Conservation (phyloP, 257 asterid genomes). For the Eustoma russellianum region DNA sequence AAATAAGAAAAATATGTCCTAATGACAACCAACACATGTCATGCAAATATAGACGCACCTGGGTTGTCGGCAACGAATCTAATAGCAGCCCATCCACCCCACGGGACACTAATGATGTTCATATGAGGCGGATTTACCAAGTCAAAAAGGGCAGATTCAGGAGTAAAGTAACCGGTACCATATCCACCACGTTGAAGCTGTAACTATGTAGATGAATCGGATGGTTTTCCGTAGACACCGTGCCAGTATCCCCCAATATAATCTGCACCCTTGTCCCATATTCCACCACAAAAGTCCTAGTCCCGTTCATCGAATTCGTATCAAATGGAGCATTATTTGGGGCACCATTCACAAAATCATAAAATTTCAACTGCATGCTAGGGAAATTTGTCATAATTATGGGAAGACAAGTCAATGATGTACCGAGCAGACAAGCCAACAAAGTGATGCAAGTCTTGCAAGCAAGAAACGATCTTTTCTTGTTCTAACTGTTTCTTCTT, state of each 20-base stretch:
- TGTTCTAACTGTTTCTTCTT: too few relatives aligned
- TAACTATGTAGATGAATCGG: conserved; percentile 61
- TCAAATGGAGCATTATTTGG: conserved; percentile 43
- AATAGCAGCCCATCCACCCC: conserved; percentile 62
- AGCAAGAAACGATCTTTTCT: too few relatives aligned
- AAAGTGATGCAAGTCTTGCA: too few relatives aligned
- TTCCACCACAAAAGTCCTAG: conserved; percentile 41
- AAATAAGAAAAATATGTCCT: too few relatives aligned
- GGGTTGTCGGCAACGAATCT: conserved; percentile 58
- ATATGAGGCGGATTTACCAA: conserved; percentile 52
- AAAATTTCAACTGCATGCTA: conserved; percentile 28
- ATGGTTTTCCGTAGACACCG: conserved; percentile 49
- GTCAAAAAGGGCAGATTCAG: conserved; percentile 32
- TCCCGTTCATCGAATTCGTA: conserved; percentile 36
- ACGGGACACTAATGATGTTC: conserved; percentile 64
- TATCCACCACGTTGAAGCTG: conserved; percentile 56
- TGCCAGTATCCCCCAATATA: conserved; percentile 49
- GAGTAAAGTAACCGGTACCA: conserved; percentile 44
- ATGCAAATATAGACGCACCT: conserved; percentile 31
- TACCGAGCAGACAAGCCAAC: too few relatives aligned
- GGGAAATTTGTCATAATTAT: conserved; percentile 43
- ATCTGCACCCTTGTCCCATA: conserved; percentile 49
- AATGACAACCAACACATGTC: too few relatives aligned
- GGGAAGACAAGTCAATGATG: too few relatives aligned
- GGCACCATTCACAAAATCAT: conserved; percentile 48